phyloP scores from a whole-genome alignment of 148 eudicot species.

The Fallopia convolvulus region DNA sequence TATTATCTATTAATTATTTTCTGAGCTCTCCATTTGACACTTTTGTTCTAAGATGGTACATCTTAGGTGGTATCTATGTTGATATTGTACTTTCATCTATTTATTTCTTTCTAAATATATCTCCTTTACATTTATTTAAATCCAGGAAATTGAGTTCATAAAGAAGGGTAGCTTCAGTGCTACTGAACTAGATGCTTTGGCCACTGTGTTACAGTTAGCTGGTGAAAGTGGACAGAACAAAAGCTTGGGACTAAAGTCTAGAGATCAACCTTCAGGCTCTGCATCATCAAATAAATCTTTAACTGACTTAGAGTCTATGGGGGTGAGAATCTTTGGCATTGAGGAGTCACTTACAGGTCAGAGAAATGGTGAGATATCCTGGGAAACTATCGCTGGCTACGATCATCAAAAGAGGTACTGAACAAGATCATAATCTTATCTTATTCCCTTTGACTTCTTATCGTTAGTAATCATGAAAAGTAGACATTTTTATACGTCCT shows the following conservation, averaged over 20 bases:
- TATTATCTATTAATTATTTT: neutral
- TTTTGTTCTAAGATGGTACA: neutral
- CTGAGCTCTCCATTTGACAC: neutral
- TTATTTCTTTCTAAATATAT: neutral
- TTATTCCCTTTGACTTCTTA: neutral
- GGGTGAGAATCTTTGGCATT: slow-evolving; percentile 80
- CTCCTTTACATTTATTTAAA: neutral
- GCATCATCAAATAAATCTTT: slow-evolving; percentile 59
- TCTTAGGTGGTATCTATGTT: neutral
- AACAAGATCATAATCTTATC: neutral
- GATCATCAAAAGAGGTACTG: slow-evolving; percentile 78
- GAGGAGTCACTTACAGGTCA: slow-evolving; percentile 31
- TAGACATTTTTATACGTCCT: neutral
- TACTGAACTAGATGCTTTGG: slow-evolving; percentile 88
- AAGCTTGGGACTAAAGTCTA: slow-evolving; percentile 30
- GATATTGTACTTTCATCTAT: neutral
- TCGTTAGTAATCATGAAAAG: neutral
- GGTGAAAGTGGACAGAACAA: slow-evolving; percentile 40
- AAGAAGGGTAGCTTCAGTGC: slow-evolving; percentile 65
- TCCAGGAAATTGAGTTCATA: slow-evolving; percentile 88
- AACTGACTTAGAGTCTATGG: slow-evolving; percentile 81
- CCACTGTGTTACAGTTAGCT: slow-evolving; percentile 59
- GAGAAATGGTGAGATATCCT: slow-evolving; percentile 51
- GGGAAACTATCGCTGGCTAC: slow-evolving; percentile 99
- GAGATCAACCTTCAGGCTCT: slow-evolving; percentile 29